Percentiles rank a stretch among this genome's conserved stretches.
Evolutionary conservation across 1,284 basidiomycete species (phyloP).

Genomic region (Trichosporon coremiiforme): DNA sequence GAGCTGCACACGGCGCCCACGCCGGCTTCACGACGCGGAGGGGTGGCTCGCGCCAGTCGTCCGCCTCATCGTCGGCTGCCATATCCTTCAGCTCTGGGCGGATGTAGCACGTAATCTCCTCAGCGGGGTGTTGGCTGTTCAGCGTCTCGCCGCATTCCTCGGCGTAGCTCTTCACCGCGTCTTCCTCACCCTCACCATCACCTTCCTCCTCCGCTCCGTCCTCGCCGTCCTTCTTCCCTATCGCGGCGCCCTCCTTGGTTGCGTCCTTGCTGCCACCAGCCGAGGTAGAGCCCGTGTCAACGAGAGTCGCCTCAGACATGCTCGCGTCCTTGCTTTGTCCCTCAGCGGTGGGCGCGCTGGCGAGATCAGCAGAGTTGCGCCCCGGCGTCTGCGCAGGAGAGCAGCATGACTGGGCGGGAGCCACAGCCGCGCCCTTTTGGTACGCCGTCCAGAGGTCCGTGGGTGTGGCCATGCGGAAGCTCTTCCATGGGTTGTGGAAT

Average conservation of each 20-base stretch:
- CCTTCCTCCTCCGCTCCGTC: conserved; percentile 18
- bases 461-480: conserved; percentile 46
- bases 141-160: conserved; percentile 24
- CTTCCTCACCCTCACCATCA: conserved; percentile 20
- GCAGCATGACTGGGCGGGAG: conserved; percentile 33
- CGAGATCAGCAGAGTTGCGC: neutral
- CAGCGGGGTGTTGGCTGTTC: conserved; percentile 20
- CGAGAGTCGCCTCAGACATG: neutral
- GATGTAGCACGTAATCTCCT: conserved; percentile 35
- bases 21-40: conserved; percentile 44
- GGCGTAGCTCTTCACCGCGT: conserved; percentile 8
- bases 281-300: neutral
- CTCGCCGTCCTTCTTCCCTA: too few relatives aligned
- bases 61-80: conserved; percentile 43
- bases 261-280: too few relatives aligned
- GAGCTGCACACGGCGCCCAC: conserved; percentile 33
- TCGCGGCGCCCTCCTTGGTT: neutral
- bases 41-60: conserved; percentile 54
- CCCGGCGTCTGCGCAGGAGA: neutral
- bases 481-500: conserved; percentile 56
- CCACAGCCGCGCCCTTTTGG: conserved; percentile 51
- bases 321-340: neutral
- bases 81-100: conserved; percentile 41
- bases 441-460: conserved; percentile 49
- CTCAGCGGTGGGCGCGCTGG: too few relatives aligned